phyloP scores from a whole-genome alignment of 192 early-diverging fungal genomes.

The Backusella tarrabulga region DNA sequence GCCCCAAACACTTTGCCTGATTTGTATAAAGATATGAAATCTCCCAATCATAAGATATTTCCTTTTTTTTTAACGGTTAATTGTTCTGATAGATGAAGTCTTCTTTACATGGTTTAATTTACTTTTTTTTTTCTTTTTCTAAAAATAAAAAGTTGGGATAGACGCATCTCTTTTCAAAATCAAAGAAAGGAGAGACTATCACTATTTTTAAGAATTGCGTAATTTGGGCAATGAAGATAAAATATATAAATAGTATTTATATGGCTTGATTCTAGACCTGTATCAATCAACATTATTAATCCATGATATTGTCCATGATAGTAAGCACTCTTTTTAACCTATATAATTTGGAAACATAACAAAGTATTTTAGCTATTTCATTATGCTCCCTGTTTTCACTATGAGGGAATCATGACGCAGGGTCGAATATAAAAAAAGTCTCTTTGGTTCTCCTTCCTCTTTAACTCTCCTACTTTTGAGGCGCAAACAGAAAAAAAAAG shows the following conservation, averaged over 20 bases:
- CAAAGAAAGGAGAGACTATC: no score
- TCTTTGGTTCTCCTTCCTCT: neutral
- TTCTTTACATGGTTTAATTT: neutral
- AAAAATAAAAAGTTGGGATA: neutral
- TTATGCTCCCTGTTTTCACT: neutral
- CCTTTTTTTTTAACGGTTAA: neutral
- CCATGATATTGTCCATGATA: no score
- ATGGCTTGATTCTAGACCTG: no score
- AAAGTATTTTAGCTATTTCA: neutral
- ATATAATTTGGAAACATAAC: neutral
- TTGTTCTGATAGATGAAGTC: neutral
- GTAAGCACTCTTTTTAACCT: neutral
- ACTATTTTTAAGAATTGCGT: no score
- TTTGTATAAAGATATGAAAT: neutral
- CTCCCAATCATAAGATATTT: neutral
- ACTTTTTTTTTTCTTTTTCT: neutral
- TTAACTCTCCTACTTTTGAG: neutral
- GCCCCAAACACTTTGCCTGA: neutral
- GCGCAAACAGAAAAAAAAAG: neutral
- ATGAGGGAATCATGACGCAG: neutral
- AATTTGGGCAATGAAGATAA: no score
- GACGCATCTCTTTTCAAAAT: neutral
- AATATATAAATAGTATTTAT: no score
- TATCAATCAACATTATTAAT: no score
- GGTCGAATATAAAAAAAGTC: neutral